Evolutionary conservation across 306 rosid species (phyloP).

Genomic region (Vigna angularis): DNA sequence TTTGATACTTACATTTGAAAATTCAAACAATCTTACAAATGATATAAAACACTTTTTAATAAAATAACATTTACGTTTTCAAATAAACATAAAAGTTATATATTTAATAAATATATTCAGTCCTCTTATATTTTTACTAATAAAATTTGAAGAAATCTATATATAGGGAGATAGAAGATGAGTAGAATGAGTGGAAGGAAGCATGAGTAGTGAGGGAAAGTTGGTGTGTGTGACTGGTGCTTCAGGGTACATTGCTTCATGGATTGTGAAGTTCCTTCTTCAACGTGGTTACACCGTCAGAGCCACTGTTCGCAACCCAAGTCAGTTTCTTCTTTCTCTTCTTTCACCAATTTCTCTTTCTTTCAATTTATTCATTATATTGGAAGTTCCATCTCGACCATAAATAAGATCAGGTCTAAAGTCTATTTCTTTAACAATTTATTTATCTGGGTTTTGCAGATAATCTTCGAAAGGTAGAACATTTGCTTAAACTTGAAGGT

Average conservation of each 20-base stretch:
- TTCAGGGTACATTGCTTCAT: slow-evolving; percentile 63
- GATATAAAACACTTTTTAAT: too few relatives aligned
- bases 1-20: too few relatives aligned
- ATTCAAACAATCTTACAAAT: too few relatives aligned
- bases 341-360: not conserved
- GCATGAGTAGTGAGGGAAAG: slow-evolving; percentile 42
- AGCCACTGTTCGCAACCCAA: slow-evolving; percentile 61
- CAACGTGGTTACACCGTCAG: slow-evolving; percentile 59
- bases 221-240: slow-evolving; percentile 64
- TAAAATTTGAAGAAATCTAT: too few relatives aligned
- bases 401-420: too few relatives aligned
- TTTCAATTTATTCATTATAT: not conserved
- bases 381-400: too few relatives aligned
- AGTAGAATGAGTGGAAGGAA: not conserved
- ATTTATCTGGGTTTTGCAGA: slow-evolving; percentile 35
- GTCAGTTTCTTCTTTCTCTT: slow-evolving; percentile 32
- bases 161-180: too few relatives aligned
- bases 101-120: too few relatives aligned
- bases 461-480: slow-evolving; percentile 48
- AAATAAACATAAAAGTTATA: too few relatives aligned
- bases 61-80: too few relatives aligned
- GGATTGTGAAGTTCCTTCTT: slow-evolving; percentile 60
- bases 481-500: slow-evolving; percentile 56
- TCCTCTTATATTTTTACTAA: too few relatives aligned
- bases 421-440: not conserved